Evolutionary conservation across 2,329 filamentous ascomycete species (phyloP).

Genomic region (Aspergillus sp.): DNA sequence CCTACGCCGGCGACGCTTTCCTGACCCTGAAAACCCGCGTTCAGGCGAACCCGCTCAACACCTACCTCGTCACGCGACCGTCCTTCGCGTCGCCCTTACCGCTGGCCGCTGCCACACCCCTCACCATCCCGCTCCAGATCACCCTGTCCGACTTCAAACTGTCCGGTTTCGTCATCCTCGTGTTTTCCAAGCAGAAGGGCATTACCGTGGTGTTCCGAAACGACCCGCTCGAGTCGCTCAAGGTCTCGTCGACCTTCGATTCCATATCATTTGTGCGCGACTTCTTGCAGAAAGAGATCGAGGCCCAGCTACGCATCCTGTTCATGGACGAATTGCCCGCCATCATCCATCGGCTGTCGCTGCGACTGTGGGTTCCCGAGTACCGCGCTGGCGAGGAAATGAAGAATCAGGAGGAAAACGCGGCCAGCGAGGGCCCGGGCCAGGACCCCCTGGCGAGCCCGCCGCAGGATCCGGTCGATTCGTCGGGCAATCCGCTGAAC

Average conservation of each 20-base stretch:
- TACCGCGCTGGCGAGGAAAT: slow-evolving; percentile 60
- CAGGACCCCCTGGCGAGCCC: slow-evolving; percentile 75
- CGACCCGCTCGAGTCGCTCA: slow-evolving; percentile 93
- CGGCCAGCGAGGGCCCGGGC: slow-evolving; percentile 49
- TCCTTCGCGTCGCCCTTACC: slow-evolving; percentile 88
- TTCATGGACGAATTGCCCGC: slow-evolving; percentile 98
- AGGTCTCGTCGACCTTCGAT: slow-evolving; percentile 97
- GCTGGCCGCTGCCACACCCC: slow-evolving; percentile 76
- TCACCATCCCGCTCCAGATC: slow-evolving; percentile 96
- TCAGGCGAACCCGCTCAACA: slow-evolving; percentile 96
- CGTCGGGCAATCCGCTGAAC: slow-evolving; percentile 66
- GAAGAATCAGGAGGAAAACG: slow-evolving; percentile 43
- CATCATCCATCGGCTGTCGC: slow-evolving; percentile 85
- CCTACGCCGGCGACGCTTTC: slow-evolving; percentile 90
- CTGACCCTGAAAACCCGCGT: slow-evolving; percentile 91
- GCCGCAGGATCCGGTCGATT: slow-evolving; percentile 72
- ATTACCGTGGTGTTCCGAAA: slow-evolving; percentile 95
- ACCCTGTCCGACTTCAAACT: slow-evolving; percentile 92
- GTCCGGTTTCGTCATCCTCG: slow-evolving; percentile 92
- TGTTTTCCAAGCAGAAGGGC: slow-evolving; percentile 96
- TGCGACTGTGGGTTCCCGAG: slow-evolving; percentile 83
- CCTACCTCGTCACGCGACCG: slow-evolving; percentile 84
- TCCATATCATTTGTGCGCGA: slow-evolving; percentile 97
- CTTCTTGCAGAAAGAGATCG: slow-evolving; percentile 92
- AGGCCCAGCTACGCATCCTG: slow-evolving; percentile 78